Base-by-base conservation (phyloP, 495 filamentous ascomycete species). In the Hypoxylon rickii region DNA sequence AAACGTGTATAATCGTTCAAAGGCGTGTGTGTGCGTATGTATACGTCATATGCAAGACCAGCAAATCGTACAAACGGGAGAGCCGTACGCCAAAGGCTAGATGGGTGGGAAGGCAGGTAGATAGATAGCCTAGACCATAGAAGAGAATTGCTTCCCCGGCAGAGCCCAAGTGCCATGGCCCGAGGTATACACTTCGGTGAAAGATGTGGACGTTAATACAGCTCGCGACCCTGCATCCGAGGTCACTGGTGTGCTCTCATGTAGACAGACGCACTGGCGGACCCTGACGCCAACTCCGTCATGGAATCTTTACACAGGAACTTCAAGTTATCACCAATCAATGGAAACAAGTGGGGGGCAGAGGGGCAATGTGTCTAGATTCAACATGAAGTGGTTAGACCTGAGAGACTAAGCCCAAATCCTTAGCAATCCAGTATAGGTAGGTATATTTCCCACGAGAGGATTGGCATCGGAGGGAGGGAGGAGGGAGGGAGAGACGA, bases 361-460 rank as follows among this genome's bases (percentile, higher is more conserved):
- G 43, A 33, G 56, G 49, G 56, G 56, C 56, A 44, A 54, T 21
- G 31, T 37, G 39, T 53, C 44, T 39, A 54, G 49, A 44, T 54
- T 33, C 37, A 44, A 38, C n/a, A 15, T 38, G 31, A 38, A 22
- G 16, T 22, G 33, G 37, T 12, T 7, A 45, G 3, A 37, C 45
- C 47, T 48, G 51, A 51, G 29, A 51, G 13, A 31, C 41, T 31
- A 21, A 43, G 43, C n/a, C n/a, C n/a, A n/a, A n/a, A n/a, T n/a
- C n/a, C n/a, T n/a, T n/a, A 19, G 16, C n/a, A 38, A 31, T 45
- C 19, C 17, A 13, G 29, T 41, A 43, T 46, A 37, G n/a, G n/a
- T n/a, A n/a, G n/a, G n/a, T n/a, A n/a, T n/a, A n/a, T n/a, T n/a
- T n/a, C n/a, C n/a, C n/a, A n/a, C n/a, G n/a, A 51, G 42, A 51